Base-by-base conservation (phyloP, 345 rosid genomes). In the Murraya koenigii region DNA sequence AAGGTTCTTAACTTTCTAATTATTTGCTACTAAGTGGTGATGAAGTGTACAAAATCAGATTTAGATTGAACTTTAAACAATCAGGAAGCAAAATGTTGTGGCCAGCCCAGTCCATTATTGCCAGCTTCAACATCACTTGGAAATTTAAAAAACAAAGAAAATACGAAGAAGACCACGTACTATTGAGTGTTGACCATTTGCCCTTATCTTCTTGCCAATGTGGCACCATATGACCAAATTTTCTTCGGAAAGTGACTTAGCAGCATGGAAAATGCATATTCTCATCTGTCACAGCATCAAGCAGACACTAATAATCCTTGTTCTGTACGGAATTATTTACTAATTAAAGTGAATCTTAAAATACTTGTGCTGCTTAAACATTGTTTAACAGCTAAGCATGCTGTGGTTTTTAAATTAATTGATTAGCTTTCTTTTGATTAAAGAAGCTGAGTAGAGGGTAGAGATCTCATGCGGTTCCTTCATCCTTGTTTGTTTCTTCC, bases 371-470 rank as follows among this genome's bases (percentile, higher is more conserved):
- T 73, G 47, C 74, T 73, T 74, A 7, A 71, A 80, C 74, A 72
- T 77, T 80, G 79, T 55, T 80, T 80, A 77, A 84, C 82, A 83
- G 85, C 88, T 85, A 79, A 83, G 85, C 88, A 79, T 80, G 64
- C 68, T 13, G 63, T 60, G 77, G 0, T 63, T 44, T 20, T 26
- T 25, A 26, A 20, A 54, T 66, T 80, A 33, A 62, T 79, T 17
- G 26, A 60, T 71, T 56, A 32, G 26, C 47, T 44, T 19, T 56
- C 17, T 56, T 54, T 32, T 54, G 23, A 44, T 44, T 61, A 61
- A 67, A 60, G 30, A 44, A 44, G 49, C 49, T 8, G 69, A 33
- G 77, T 23, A 25, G 59, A 77, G 69, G 65, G 59, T 23, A 13
- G 8, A 38, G 82, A 75, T 52, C 81, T 75, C 73, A 39, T 70